Evolutionary conservation across 108 stramenopile genomes (phyloP), one percentile per base, ranked within the genome.

Genomic region (Cyclotella distinguenda): DNA sequence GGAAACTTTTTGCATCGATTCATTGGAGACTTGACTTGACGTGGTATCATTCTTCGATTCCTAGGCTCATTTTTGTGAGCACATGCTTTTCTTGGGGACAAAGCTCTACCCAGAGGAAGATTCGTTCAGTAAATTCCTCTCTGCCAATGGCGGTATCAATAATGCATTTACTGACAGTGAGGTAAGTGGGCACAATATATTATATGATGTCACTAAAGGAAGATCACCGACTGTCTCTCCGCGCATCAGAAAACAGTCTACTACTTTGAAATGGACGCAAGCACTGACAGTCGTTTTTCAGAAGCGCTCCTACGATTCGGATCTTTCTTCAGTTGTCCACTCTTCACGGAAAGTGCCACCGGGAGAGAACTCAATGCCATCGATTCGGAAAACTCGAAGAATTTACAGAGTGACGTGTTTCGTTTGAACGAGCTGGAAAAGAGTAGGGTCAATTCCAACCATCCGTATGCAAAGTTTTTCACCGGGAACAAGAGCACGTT

Each of bases 351-450:
- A 58, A 65, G 77, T 16, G 82, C 94, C 22, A 89, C 94, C 9
- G 82, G 78, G n/a, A 62, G 94, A 38, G 96, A 97, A 80, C 52
- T 98, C 35, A 94, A 96, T 59, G 96, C 97, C 21, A 95, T 98
- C 35, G 94, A 96, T 34, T 89, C 86, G 35, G 97, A 98, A 72
- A 84, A 98, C 78, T 78, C 88, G 18, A 98, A 97, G 60, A 97
- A 98, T 63, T 64, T 96, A 39, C 94, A 97, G 78, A 79, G 73
- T 13, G 96, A 97, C 64, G 65, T 78, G 7, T 97, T 95, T 70
- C 73, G 96, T 3, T 36, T 83, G 30, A 96, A 89, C 67, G 93
- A 97, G 66, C 68, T 98, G 19, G 77, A 88, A 53, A 98, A 97
- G 60, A 68, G 83, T 45, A 69, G 92, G 3, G 92, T 91, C 31